A percentile compares a stretch with the other conserved stretches of the same genome.
These are phyloP conservation scores for Silene conica DNA, from an alignment of 148 eudicot genomes.

Conservation along the genomic window DNA sequence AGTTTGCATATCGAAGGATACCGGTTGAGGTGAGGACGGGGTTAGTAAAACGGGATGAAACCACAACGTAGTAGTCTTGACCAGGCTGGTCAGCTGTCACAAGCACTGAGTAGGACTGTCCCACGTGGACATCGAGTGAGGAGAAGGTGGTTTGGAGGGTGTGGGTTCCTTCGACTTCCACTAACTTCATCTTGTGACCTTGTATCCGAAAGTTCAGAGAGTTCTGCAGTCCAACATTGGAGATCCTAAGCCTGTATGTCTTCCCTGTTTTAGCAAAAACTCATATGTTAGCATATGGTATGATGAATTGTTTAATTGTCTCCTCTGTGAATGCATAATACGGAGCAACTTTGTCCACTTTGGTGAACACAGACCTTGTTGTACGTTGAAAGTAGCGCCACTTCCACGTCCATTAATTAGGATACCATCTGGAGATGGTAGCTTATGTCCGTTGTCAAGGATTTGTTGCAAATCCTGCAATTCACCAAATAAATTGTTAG, in stretches of 20 bases:
- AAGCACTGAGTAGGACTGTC: slow-evolving; percentile 86
- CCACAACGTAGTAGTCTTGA: slow-evolving; percentile 75
- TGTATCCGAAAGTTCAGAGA: slow-evolving; percentile 93
- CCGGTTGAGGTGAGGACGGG: slow-evolving; percentile 57
- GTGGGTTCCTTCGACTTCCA: slow-evolving; percentile 98
- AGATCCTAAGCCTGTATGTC: slow-evolving; percentile 86
- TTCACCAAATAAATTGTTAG: slow-evolving; percentile 7
- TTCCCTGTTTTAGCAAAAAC: slow-evolving; percentile 49
- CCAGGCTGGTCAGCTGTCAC: slow-evolving; percentile 80
- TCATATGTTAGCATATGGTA: background rate
- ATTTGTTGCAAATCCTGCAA: slow-evolving; percentile 49
- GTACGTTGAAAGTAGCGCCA: slow-evolving; percentile 57
- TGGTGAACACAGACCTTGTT: slow-evolving; percentile 54
- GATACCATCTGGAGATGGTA: slow-evolving; percentile 77
- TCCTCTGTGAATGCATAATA: background rate
- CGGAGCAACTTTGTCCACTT: background rate
- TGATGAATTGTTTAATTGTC: too few relatives aligned
- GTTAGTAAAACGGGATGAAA: slow-evolving; percentile 78
- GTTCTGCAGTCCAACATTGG: slow-evolving; percentile 82
- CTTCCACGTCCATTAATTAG: slow-evolving; percentile 94
- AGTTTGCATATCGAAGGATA: slow-evolving; percentile 64
- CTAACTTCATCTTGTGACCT: slow-evolving; percentile 72
- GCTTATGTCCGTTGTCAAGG: slow-evolving; percentile 65
- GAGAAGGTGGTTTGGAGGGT: slow-evolving; percentile 75
- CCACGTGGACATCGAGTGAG: slow-evolving; percentile 82